Conservation (phyloP, 2,329 filamentous ascomycete species). For the Samsoniella hepiali region DNA sequence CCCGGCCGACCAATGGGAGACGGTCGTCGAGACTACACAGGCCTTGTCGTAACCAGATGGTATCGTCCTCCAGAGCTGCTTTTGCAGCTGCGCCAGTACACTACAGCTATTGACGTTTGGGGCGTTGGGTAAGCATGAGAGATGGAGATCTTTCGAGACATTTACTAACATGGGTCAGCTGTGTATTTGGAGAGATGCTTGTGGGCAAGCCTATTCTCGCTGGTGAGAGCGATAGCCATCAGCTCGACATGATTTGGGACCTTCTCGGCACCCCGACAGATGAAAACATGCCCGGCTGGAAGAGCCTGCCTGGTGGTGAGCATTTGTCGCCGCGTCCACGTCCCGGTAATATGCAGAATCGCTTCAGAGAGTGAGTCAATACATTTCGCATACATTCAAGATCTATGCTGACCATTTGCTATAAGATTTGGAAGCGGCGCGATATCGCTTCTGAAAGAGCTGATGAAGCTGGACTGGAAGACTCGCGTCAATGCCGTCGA, state of each 20-base stretch:
- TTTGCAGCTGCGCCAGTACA: slow-evolving; percentile 83
- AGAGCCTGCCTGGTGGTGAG: slow-evolving; percentile 75
- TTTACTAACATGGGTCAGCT: slow-evolving; percentile 52
- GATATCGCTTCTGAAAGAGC: slow-evolving; percentile 74
- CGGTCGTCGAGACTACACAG: slow-evolving; percentile 86
- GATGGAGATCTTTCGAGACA: background rate
- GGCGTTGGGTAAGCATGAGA: slow-evolving; percentile 73
- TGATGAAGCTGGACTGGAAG: slow-evolving; percentile 86
- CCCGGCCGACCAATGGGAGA: slow-evolving; percentile 78
- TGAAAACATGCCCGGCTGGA: slow-evolving; percentile 91
- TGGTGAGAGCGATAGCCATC: slow-evolving; percentile 83
- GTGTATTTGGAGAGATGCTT: slow-evolving; percentile 98
- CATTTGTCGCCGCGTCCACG: slow-evolving; percentile 61
- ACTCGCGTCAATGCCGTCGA: slow-evolving; percentile 90
- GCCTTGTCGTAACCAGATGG: slow-evolving; percentile 95
- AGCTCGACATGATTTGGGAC: slow-evolving; percentile 91
- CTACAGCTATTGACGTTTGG: slow-evolving; percentile 98
- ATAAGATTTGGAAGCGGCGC: slow-evolving; percentile 63
- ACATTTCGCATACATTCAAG: background rate
- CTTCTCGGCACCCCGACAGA: slow-evolving; percentile 87
- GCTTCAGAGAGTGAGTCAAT: slow-evolving; percentile 66
- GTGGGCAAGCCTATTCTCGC: slow-evolving; percentile 88
- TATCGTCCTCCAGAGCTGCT: slow-evolving; percentile 93
- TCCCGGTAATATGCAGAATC: slow-evolving; percentile 63
- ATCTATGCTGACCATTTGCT: slow-evolving; percentile 22